Base-by-base conservation (phyloP, 2,329 filamentous ascomycete species). In the Talaromyces amestolkiae region DNA sequence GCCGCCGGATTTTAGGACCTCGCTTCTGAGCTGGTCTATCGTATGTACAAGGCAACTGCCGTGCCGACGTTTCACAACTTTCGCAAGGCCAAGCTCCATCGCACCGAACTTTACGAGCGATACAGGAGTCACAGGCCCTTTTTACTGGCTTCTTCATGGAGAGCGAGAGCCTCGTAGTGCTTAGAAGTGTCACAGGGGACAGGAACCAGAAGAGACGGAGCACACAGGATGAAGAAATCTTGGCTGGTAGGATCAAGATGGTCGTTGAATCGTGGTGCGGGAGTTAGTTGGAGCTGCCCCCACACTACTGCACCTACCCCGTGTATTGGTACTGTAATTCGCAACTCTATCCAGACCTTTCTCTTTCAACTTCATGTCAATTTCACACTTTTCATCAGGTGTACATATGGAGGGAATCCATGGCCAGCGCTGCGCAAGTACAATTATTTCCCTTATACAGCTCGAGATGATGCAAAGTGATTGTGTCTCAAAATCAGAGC, bases 91-190 rank as follows among this genome's bases (percentile, higher is more conserved):
- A 72, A 41, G 71, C 65, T 27, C 73, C 73, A 58, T 67, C 71
- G 65, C 71, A 75, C 58, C 72, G 74, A 13, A 75, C 69, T 68
- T 75, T 75, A 39, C 74, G 71, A 45, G 68, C 68, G 45, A 75
- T 75, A 31, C 72, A 75, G 31, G 59, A 65, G 67, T 75, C 73
- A 54, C 73, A 75, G 49, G 73, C 73, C 66, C 71, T 67, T 70
- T 74, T 75, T 24, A 69, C 70, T 43, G 70, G 61, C 61, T 54
- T 56, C n/a, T 51, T 65, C 61, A 65, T 64, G 47, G 59, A 33
- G n/a, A 13, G 33, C 17, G 10, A 37, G 15, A 19, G 8, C 3
- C 43, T 45, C 31, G 51, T 15, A 19, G 31, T 22, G 4, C n/a
- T 35, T 56, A 3, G 10, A 37, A 56, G 27, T 17, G 27, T 13